Evolutionary conservation across 139 green algal genomes (phyloP).

Genomic region (Tetradesmus lagerheimii): DNA sequence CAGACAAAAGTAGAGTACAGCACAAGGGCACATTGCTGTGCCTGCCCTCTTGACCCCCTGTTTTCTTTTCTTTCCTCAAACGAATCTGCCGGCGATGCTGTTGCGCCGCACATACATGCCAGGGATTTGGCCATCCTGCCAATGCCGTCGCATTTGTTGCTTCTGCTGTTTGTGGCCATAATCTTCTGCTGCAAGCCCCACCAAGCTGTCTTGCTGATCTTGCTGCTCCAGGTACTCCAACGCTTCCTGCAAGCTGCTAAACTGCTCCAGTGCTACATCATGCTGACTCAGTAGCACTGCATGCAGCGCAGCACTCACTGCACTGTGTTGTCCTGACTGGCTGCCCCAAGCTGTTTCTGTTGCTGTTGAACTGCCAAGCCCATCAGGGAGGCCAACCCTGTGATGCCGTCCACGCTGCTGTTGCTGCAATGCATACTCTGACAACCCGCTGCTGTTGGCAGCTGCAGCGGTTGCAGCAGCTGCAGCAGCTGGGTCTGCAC

Average conservation of each 20-base stretch:
- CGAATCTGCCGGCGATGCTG: not conserved
- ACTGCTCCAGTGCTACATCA: constrained; percentile 34
- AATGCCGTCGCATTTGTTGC: not conserved
- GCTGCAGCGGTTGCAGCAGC: not conserved
- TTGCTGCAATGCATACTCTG: not conserved
- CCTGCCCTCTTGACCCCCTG: not conserved
- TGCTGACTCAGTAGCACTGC: constrained; percentile 21
- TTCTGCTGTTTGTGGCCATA: not conserved
- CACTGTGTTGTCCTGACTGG: not conserved
- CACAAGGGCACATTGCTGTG: not conserved
- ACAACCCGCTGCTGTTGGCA: constrained; percentile 24
- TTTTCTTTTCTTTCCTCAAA: too few relatives aligned
- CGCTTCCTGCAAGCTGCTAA: constrained; percentile 34
- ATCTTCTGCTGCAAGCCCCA: constrained; percentile 25
- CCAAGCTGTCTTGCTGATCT: not conserved
- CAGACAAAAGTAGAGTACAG: not conserved
- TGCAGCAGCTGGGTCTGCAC: not conserved
- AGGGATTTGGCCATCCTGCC: not conserved
- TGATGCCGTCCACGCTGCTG: not conserved
- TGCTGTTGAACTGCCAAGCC: not conserved
- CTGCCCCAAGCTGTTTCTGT: not conserved
- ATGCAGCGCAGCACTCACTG: not conserved
- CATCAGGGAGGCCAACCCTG: not conserved
- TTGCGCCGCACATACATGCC: not conserved
- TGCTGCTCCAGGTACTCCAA: constrained; percentile 6